Percentiles rank a stretch among this genome's conserved stretches.
Conservation (phyloP, 73 alveolate genomes). For the Stentor coeruleus region DNA sequence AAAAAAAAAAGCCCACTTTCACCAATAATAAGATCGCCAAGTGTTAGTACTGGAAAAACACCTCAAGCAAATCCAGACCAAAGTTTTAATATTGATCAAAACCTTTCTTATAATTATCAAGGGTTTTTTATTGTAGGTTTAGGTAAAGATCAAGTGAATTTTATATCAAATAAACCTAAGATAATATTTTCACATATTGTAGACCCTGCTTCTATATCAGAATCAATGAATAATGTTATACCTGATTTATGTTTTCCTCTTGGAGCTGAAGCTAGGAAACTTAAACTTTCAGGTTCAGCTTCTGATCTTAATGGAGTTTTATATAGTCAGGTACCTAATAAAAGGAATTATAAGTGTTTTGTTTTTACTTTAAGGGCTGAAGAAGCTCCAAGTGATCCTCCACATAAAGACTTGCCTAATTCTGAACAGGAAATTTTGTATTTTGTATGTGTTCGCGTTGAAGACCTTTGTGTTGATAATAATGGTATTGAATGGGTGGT, state of each 20-base stretch:
- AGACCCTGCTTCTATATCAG: not conserved
- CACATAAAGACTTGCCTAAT: not conserved
- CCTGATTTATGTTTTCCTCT: not conserved
- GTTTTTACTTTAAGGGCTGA: not conserved
- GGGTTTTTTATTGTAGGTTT: not conserved
- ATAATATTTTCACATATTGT: not conserved
- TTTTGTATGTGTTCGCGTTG: not conserved
- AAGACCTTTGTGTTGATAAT: not conserved
- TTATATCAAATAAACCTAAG: not conserved
- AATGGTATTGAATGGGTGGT: not conserved
- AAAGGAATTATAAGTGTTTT: not conserved
- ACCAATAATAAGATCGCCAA: no score
- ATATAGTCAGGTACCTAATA: not conserved
- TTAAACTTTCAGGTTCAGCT: not conserved
- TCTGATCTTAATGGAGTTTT: not conserved
- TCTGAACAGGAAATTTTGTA: not conserved
- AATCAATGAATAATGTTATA: not conserved
- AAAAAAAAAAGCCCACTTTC: no score
- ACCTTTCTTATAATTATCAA: not conserved
- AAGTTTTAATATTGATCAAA: not conserved
- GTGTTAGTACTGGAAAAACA: not conserved
- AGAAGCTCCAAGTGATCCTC: no score
- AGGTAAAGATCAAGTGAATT: not conserved
- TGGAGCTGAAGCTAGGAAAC: not conserved
- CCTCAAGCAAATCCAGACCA: constrained; percentile 16